Percentiles rank a stretch among this genome's conserved stretches.
These are phyloP conservation scores for Skeletonema tropicum DNA, from an alignment of 108 stramenopile genomes.

Conservation along the genomic window DNA sequence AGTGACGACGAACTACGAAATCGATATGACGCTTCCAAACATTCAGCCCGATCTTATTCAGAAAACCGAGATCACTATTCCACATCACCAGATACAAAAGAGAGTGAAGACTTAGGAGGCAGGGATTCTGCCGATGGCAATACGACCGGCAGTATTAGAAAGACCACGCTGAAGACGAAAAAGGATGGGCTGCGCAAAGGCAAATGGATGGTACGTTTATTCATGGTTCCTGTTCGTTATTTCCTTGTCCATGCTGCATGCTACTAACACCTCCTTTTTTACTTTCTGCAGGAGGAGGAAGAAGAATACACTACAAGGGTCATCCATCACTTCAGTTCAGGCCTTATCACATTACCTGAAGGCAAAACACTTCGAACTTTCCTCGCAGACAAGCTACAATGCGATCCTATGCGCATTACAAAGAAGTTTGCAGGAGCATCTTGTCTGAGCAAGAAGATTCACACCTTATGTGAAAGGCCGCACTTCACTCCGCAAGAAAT, in stretches of 20 bases:
- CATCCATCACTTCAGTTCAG: conserved; percentile 91
- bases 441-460: conserved; percentile 88
- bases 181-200: conserved; percentile 65
- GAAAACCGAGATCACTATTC: not conserved
- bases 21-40: conserved; percentile 4
- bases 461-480: conserved; percentile 67
- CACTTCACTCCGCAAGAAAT: conserved; percentile 57
- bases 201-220: conserved; percentile 80
- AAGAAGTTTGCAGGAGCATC: conserved; percentile 96
- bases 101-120: conserved; percentile 21
- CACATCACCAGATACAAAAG: conserved; percentile 1
- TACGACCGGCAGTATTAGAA: conserved; percentile 2
- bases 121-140: conserved; percentile 13
- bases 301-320: conserved; percentile 91
- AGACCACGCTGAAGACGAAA: not conserved
- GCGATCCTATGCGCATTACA: conserved; percentile 98
- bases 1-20: conserved; percentile 20
- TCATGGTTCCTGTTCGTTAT: not conserved
- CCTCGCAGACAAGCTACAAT: conserved; percentile 94
- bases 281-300: conserved; percentile 68
- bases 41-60: conserved; percentile 3
- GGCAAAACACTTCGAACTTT: conserved; percentile 92
- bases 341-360: conserved; percentile 88
- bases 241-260: not conserved
- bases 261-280: not conserved